Evolutionary conservation across 108 stramenopile genomes (phyloP).

Genomic region (Licmophora abbreviata): DNA sequence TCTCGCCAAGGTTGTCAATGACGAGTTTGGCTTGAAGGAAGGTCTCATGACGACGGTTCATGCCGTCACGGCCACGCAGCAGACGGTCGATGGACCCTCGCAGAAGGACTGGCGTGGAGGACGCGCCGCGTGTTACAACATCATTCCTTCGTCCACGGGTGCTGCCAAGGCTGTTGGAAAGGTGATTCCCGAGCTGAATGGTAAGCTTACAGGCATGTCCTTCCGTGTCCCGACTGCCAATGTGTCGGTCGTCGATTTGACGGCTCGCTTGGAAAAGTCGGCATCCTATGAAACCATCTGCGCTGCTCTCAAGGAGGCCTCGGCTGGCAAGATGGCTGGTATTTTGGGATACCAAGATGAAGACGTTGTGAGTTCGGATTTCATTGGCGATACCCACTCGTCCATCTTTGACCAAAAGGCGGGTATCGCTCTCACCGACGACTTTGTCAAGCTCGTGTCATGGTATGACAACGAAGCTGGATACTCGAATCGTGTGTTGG

Average conservation of each 20-base stretch:
- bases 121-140: conserved; percentile 96
- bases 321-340: conserved; percentile 91
- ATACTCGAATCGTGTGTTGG: conserved; percentile 86
- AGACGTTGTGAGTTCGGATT: conserved; percentile 94
- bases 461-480: conserved; percentile 99
- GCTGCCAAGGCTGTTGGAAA: conserved; percentile 97
- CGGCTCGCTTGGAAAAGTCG: conserved; percentile 87
- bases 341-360: conserved; percentile 93
- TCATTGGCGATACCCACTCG: conserved; percentile 86
- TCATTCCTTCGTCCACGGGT: conserved; percentile 95
- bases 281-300: conserved; percentile 94
- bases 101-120: conserved; percentile 99
- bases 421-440: conserved; percentile 92
- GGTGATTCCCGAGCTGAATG: conserved; percentile 95
- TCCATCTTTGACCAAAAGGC: conserved; percentile 97
- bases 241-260: conserved; percentile 98
- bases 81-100: conserved; percentile 95
- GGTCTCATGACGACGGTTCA: conserved; percentile 99
- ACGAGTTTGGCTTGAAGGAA: conserved; percentile 94
- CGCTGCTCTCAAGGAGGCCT: conserved; percentile 89
- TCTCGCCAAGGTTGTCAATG: conserved; percentile 98
- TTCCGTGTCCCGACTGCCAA: conserved; percentile 99
- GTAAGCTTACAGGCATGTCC: conserved; percentile 98
- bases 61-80: conserved; percentile 98
- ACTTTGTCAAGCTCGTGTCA: conserved; percentile 99